Conservation (phyloP, 805 yeast genomes). For the Brettanomyces custersianus region DNA sequence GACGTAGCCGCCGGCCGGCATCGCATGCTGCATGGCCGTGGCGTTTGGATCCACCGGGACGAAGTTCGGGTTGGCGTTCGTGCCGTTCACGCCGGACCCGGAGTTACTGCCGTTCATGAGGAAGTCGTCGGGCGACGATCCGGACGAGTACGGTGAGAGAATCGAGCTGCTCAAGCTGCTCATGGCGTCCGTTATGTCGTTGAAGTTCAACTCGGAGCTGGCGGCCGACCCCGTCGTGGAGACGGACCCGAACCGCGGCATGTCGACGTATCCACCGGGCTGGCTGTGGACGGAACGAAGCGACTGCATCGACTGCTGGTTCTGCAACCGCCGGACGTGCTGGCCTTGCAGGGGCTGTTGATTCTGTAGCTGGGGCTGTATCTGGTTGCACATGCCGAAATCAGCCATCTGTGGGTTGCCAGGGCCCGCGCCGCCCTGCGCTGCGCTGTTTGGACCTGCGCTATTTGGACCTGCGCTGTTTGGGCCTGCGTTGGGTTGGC, state of each 20-base stretch:
- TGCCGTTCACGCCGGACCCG: slow-evolving; percentile 6
- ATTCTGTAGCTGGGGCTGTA: slow-evolving; percentile 5
- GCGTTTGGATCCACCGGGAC: slow-evolving; percentile 1
- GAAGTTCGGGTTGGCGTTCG: slow-evolving; percentile 2
- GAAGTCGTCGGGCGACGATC: slow-evolving; percentile 29
- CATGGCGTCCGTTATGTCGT: slow-evolving; percentile 23
- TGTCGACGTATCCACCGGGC: slow-evolving; percentile 3
- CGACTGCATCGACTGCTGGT: slow-evolving; percentile 4
- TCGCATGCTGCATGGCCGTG: background rate
- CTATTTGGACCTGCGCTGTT: too few relatives aligned
- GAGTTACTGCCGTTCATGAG: slow-evolving; percentile 18
- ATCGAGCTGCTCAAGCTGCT: slow-evolving; percentile 22
- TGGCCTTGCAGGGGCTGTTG: slow-evolving; percentile 6
- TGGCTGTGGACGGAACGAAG: slow-evolving; percentile 1
- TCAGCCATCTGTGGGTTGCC: too few relatives aligned
- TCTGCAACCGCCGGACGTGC: slow-evolving; percentile 3
- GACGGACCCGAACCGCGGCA: slow-evolving; percentile 14
- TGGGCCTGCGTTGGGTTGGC: too few relatives aligned
- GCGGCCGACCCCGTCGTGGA: slow-evolving; percentile 15
- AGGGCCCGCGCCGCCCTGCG: too few relatives aligned
- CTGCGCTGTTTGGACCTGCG: too few relatives aligned
- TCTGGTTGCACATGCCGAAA: too few relatives aligned
- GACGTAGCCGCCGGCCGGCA: slow-evolving; percentile 6
- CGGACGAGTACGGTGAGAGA: slow-evolving; percentile 27
- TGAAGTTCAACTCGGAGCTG: slow-evolving; percentile 21